Evolutionary conservation across 495 filamentous ascomycete genomes (phyloP), one percentile per base, ranked within the genome.

Genomic region (Aspergillus mulundensis): DNA sequence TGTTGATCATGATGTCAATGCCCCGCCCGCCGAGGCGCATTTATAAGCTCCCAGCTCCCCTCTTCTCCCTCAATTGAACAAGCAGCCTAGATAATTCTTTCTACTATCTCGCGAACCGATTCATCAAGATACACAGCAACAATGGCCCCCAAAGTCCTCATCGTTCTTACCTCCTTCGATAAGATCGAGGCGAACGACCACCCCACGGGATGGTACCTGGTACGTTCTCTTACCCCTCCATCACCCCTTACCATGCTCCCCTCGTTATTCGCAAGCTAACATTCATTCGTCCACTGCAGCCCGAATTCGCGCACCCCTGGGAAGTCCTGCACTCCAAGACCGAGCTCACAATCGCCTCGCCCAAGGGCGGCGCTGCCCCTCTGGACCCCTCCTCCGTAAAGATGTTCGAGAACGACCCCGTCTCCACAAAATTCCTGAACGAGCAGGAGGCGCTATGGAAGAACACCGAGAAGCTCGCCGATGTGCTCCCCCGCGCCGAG

Each of bases 241-340:
- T 18, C 15, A 10, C 12, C 1, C 12, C 38, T 24, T 11, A 16
- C 25, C 3, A 4, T 28, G 25, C 25, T 28, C 8, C 25, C 8
- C 25, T 28, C 12, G n/a, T 14, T 20, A 36, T 23, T 8, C 3
- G 8, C 14, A n/a, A 10, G 12, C 47, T 50, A 39, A 50, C 32
- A 23, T 10, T 14, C 12, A 36, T 1, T 38, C 5, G 3, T 48
- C 11, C n/a, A n/a, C 14, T 50, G 16, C 50, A 87, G 84, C 82
- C 87, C 51, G 87, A 91, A 61, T 79, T 90, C 60, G 80, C 87
- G 23, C 87, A 90, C 66, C 85, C 87, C 2, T 83, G 84, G 64
- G 65, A 84, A 58, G 74, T 83, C 44, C 77, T 90, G 32, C 58
- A 72, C 16, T 70, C 75, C n/a, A 76, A 83, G 59, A 66, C 72